Percentiles rank a stretch among this genome's conserved stretches.
Conservation (phyloP, 1,139 yeast species). For the Debaryomyces psychrophilus region DNA sequence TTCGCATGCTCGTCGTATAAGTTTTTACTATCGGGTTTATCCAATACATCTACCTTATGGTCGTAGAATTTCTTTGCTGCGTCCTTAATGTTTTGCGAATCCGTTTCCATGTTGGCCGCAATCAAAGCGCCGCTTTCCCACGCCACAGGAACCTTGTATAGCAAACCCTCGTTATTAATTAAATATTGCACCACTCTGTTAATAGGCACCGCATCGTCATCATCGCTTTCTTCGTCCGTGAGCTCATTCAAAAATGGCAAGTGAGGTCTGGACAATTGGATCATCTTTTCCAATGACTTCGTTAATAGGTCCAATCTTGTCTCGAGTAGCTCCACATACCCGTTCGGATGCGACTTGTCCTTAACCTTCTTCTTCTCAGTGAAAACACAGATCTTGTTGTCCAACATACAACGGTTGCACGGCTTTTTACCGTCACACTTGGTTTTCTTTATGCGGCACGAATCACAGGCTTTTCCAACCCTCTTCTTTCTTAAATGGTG, state of each 20-base stretch:
- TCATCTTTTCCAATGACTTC: slow-evolving; percentile 51
- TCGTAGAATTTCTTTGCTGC: slow-evolving; percentile 38
- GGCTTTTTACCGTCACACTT: slow-evolving; percentile 82
- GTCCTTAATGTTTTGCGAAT: slow-evolving; percentile 24
- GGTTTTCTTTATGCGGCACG: slow-evolving; percentile 74
- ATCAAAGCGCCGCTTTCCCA: slow-evolving; percentile 50
- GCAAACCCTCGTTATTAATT: slow-evolving; percentile 40
- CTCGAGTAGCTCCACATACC: slow-evolving; percentile 72
- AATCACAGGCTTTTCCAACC: slow-evolving; percentile 82
- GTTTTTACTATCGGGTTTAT: slow-evolving; percentile 2
- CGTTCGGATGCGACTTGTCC: slow-evolving; percentile 64
- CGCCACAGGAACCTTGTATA: slow-evolving; percentile 43
- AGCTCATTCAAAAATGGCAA: slow-evolving; percentile 34
- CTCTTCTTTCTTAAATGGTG: slow-evolving; percentile 55
- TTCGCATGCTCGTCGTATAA: not conserved
- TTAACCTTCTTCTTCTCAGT: slow-evolving; percentile 65
- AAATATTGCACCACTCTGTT: slow-evolving; percentile 52
- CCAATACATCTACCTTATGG: slow-evolving; percentile 20
- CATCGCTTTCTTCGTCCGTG: slow-evolving; percentile 13
- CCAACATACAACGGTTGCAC: slow-evolving; percentile 67
- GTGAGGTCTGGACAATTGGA: slow-evolving; percentile 40
- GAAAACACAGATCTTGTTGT: slow-evolving; percentile 75
- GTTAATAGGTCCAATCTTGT: slow-evolving; percentile 65
- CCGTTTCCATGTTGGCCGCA: slow-evolving; percentile 35
- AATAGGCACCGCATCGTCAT: slow-evolving; percentile 42